Evolutionary conservation across 192 early-diverging fungal genomes (phyloP), one percentile per base, ranked within the genome.

Genomic region (Linnemannia exigua): DNA sequence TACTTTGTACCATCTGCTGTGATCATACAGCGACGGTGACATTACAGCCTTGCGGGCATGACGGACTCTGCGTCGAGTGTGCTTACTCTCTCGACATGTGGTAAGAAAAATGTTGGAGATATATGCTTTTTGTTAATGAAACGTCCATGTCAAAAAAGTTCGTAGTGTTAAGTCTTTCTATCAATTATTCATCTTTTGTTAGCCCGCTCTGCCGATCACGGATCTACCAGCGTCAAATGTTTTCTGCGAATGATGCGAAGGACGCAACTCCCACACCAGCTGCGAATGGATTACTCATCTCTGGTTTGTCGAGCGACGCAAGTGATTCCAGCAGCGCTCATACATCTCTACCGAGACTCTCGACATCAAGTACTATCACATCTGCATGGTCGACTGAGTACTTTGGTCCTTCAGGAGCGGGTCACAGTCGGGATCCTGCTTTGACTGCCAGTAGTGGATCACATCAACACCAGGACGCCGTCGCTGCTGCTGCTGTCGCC

Each of bases 1-100:
- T 71, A 22, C 80, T 89, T 5, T 91, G 90, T 54, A 88, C 86
- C 12, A 89, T 91, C 46, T 91, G 90, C 52, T 91, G 89, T 84
- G 83, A 88, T 19, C 87, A 88, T 58, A 83, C 89, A n/a, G 84
- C 88, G 47, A 81, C 72, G 35, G 78, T 88, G 76, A 74, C 81
- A 0, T 69, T 91, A 25, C 70, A 88, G 46, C 90, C 90, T 19
- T 91, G 90, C 79, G 82, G 88, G 20, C 90, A 91, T 61, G 82
- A 84, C 48, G 90, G 89, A 25, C 88, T 90, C 50, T 89, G 90
- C 67, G 51, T 82, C 35, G 80, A 84, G 25, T 91, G 90, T 70
- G 81, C 89, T 4, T 86, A 86, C 37, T 86, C 84, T 19, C 63
- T 86, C 19, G 84, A 86, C 19, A 80, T 79, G 66, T 86, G 84